Conservation (phyloP, 768 basidiomycete genomes). For the Gyrodon lividus region DNA sequence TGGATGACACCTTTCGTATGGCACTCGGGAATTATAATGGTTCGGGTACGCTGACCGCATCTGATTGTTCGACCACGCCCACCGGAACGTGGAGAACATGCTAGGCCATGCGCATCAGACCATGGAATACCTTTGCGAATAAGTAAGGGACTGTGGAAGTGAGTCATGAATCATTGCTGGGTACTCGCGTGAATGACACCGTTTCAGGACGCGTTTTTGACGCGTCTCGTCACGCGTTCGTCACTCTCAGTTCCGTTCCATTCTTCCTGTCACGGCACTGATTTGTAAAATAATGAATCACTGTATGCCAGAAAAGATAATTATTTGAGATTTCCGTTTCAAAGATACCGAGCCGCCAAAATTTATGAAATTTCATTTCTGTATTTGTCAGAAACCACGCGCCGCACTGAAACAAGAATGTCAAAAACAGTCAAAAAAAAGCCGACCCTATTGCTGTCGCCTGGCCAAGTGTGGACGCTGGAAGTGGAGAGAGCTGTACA, state of each 20-base stretch:
- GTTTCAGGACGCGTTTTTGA: slow-evolving; percentile 24
- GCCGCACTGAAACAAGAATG: no score
- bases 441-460: no score
- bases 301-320: slow-evolving; percentile 8
- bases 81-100: slow-evolving; percentile 19
- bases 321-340: slow-evolving; percentile 7
- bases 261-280: slow-evolving; percentile 6
- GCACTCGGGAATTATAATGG: slow-evolving; percentile 22
- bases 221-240: slow-evolving; percentile 26
- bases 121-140: slow-evolving; percentile 17
- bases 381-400: no score
- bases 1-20: neutral
- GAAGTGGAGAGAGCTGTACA: no score
- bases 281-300: slow-evolving; percentile 6
- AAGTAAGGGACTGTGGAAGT: slow-evolving; percentile 14
- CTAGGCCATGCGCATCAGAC: neutral
- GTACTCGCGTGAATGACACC: slow-evolving; percentile 13
- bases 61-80: slow-evolving; percentile 21
- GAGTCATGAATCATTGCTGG: neutral
- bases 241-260: slow-evolving; percentile 14
- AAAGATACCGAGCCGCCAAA: slow-evolving; percentile 16
- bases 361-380: slow-evolving; percentile 16
- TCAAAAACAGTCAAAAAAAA: no score
- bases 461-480: no score
- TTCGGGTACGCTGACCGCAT: slow-evolving; percentile 18